Evolutionary conservation across 1,284 basidiomycete species (phyloP).

Genomic region (Golubevia pallescens): DNA sequence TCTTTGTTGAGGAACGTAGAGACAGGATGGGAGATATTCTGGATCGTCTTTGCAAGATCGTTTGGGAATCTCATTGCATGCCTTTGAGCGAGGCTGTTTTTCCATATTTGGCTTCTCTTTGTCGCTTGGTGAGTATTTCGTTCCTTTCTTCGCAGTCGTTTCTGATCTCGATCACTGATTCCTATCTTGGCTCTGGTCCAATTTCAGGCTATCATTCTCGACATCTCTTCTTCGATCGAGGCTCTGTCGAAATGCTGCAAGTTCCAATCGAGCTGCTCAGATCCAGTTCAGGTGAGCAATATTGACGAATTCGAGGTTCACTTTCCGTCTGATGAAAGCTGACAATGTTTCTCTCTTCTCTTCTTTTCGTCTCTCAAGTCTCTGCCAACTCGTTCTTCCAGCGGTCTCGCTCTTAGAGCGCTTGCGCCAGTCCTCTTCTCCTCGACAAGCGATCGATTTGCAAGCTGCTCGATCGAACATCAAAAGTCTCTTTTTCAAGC

Average conservation of each 20-base stretch:
- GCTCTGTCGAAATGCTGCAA: too few species aligned
- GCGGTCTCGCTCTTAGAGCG: not conserved
- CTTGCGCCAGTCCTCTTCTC: not conserved
- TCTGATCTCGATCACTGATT: too few species aligned
- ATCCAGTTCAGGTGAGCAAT: not conserved
- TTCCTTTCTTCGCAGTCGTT: too few species aligned
- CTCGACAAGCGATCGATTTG: not conserved
- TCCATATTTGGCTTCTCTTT: slow-evolving; percentile 13
- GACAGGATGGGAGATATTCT: not conserved
- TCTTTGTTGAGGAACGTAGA: not conserved
- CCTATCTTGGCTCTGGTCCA: too few species aligned
- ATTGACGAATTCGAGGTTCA: not conserved
- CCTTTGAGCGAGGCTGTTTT: slow-evolving; percentile 37
- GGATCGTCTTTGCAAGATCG: not conserved
- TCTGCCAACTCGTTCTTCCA: not conserved
- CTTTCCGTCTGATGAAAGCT: not conserved
- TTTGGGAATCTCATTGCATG: slow-evolving; percentile 12
- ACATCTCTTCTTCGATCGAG: too few species aligned
- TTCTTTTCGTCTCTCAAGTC: not conserved
- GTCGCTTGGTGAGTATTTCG: too few species aligned
- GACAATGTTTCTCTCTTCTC: not conserved
- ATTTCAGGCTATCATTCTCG: too few species aligned
- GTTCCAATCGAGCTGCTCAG: too few species aligned
- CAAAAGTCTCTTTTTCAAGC: slow-evolving; percentile 15
- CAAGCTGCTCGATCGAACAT: not conserved